Conservation (phyloP, 169 alveolate genomes). For the Cryptosporidium ubiquitum region DNA sequence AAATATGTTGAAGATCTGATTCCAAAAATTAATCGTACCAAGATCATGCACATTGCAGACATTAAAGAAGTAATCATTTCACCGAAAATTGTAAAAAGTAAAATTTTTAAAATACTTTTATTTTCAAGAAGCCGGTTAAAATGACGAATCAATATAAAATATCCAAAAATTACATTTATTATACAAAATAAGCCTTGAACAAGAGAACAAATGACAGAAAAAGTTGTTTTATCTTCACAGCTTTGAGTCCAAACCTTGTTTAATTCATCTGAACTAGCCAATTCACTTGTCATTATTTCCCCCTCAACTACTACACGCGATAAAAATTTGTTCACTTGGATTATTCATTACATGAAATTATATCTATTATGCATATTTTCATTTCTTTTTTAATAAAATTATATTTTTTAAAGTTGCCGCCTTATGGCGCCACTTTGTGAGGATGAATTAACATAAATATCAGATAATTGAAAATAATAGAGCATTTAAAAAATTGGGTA, state of each 20-base stretch:
- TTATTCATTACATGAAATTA: not conserved
- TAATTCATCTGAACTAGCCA: not conserved
- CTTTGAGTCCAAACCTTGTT: conserved; percentile 13
- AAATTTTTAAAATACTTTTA: not conserved
- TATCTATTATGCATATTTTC: not conserved
- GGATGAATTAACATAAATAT: not conserved
- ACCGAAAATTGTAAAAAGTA: conserved; percentile 36
- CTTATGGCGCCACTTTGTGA: not conserved
- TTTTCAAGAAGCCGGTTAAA: not conserved
- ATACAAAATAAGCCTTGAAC: conserved; percentile 21
- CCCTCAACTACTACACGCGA: not conserved
- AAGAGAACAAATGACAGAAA: not conserved
- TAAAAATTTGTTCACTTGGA: not conserved
- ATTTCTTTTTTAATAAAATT: too few relatives aligned
- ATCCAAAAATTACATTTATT: conserved; percentile 38
- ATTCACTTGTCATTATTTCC: too few relatives aligned
- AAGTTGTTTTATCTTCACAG: conserved; percentile 18
- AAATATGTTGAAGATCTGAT: conserved; percentile 35
- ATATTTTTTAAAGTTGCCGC: not conserved
- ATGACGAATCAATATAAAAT: conserved; percentile 7
- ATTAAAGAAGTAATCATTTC: not conserved
- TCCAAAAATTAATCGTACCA: conserved; percentile 41
- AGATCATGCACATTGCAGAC: not conserved
- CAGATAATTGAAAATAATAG: too few relatives aligned
- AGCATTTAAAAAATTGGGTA: not conserved